Conservation (phyloP, 2,329 filamentous ascomycete species). For the Fusarium caatingaense region DNA sequence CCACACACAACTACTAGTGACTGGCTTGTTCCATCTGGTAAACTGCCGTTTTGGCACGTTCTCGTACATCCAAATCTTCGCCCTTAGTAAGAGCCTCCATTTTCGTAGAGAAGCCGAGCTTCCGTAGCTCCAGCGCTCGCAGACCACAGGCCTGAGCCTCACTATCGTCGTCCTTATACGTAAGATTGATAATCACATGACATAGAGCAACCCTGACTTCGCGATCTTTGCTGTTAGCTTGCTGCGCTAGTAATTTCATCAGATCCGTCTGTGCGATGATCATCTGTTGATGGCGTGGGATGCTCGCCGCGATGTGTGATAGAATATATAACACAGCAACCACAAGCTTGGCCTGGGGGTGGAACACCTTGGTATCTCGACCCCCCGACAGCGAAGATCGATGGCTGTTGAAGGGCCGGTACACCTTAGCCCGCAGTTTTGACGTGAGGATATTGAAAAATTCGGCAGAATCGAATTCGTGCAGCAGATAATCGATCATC, state of each 20-base stretch:
- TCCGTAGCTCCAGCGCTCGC: slow-evolving; percentile 75
- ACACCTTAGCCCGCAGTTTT: slow-evolving; percentile 75
- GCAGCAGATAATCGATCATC: slow-evolving; percentile 89
- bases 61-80: slow-evolving; percentile 86
- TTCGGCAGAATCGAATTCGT: slow-evolving; percentile 74
- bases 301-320: slow-evolving; percentile 87
- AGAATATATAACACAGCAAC: slow-evolving; percentile 83
- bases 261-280: slow-evolving; percentile 82
- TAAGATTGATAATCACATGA: slow-evolving; percentile 87
- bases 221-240: slow-evolving; percentile 78
- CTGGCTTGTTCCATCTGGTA: slow-evolving; percentile 72
- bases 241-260: slow-evolving; percentile 76
- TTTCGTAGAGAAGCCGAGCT: slow-evolving; percentile 76
- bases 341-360: slow-evolving; percentile 76
- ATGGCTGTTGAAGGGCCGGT: slow-evolving; percentile 62
- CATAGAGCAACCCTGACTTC: slow-evolving; percentile 83
- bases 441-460: slow-evolving; percentile 84
- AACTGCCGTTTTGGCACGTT: slow-evolving; percentile 83
- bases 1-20: slow-evolving; percentile 12
- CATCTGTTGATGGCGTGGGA: slow-evolving; percentile 80
- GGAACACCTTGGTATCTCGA: slow-evolving; percentile 62
- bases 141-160: slow-evolving; percentile 74
- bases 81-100: slow-evolving; percentile 69
- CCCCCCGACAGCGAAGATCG: slow-evolving; percentile 48
- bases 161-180: slow-evolving; percentile 79